Evolutionary conservation across 2,329 filamentous ascomycete genomes (phyloP).

Genomic region (Fusarium succisae): DNA sequence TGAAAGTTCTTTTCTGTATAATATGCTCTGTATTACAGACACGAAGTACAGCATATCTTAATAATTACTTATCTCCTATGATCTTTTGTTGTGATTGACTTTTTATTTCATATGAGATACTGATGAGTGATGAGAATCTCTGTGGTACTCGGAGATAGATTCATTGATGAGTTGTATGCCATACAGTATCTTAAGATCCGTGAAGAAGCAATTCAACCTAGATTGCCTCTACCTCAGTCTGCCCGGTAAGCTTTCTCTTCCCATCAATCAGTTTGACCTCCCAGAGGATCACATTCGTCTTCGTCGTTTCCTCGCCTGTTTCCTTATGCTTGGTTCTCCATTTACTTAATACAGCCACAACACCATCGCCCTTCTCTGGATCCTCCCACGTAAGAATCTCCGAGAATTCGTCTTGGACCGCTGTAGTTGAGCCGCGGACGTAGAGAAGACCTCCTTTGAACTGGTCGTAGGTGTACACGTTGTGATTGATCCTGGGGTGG

Average conservation of each 20-base stretch:
- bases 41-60: background rate
- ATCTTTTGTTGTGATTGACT: fast-evolving
- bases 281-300: background rate
- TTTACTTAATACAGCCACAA: background rate
- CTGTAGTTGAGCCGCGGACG: fast-evolving
- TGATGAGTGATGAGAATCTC: fast-evolving
- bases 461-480: background rate
- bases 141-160: fast-evolving
- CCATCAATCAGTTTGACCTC: background rate
- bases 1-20: background rate
- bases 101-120: background rate
- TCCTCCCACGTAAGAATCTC: background rate
- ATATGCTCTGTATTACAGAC: background rate
- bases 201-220: fast-evolving
- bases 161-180: background rate
- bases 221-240: background rate
- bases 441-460: background rate
- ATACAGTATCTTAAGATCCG: fast-evolving
- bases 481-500: fast-evolving
- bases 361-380: background rate
- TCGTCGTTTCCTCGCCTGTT: background rate
- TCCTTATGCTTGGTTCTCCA: background rate
- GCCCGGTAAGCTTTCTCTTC: background rate
- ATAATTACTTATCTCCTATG: too few species aligned
- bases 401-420: background rate